Evolutionary conservation across 1,284 basidiomycete species (phyloP).

Genomic region (Irpex sp.): DNA sequence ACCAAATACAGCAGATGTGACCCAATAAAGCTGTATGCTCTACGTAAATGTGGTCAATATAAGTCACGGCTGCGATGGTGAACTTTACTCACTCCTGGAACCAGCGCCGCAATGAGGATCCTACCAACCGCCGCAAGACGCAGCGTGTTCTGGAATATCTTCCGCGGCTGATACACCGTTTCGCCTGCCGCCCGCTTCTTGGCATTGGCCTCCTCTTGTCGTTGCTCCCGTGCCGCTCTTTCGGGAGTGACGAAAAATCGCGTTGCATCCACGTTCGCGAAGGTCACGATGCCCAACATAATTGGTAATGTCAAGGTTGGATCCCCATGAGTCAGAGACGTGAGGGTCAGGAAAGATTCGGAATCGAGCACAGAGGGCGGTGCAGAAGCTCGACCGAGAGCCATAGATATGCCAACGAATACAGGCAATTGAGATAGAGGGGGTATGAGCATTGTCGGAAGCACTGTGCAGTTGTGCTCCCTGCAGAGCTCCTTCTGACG

Average conservation of each 20-base stretch:
- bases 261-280: slow-evolving; percentile 76
- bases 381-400: slow-evolving; percentile 54
- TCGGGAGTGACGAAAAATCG: slow-evolving; percentile 63
- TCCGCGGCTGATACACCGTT: slow-evolving; percentile 44
- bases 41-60: neutral
- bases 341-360: slow-evolving; percentile 72
- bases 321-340: slow-evolving; percentile 68
- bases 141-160: slow-evolving; percentile 59
- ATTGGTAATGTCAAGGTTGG: slow-evolving; percentile 70
- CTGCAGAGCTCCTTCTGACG: slow-evolving; percentile 58
- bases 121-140: slow-evolving; percentile 64
- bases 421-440: slow-evolving; percentile 69
- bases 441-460: slow-evolving; percentile 59
- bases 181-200: slow-evolving; percentile 35
- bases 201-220: slow-evolving; percentile 39
- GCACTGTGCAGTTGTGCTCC: slow-evolving; percentile 54
- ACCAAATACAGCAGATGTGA: slow-evolving; percentile 78
- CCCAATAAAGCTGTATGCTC: slow-evolving; percentile 42
- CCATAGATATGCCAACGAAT: slow-evolving; percentile 62
- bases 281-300: slow-evolving; percentile 65
- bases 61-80: neutral
- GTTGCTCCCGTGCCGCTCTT: slow-evolving; percentile 47
- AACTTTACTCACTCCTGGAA: slow-evolving; percentile 64
- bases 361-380: slow-evolving; percentile 65
- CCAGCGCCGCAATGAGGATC: slow-evolving; percentile 73